Base-by-base conservation (phyloP, 129 eudicot species). In the Centella asiatica region DNA sequence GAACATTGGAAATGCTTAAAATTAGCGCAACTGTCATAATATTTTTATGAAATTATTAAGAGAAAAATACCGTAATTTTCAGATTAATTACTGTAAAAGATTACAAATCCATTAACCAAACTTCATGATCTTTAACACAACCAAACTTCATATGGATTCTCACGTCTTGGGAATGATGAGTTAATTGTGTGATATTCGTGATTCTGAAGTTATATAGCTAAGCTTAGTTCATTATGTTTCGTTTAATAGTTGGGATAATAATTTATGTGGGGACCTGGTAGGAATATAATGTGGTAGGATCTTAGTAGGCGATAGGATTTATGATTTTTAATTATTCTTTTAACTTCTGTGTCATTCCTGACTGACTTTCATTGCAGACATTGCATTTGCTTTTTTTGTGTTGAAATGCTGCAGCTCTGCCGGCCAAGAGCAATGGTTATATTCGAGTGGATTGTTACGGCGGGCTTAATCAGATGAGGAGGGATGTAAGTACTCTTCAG, bases 381-480 rank as follows among this genome's bases (percentile, higher is more conserved):
- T 74, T 85, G 87, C 78, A 40, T 80, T 61, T 79, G 86, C 76
- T n/a, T 75, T 88, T 78, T 77, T 64, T 81, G 70, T 83, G 82
- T 83, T 90, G 83, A 79, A 77, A 79, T 87, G 90, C 88, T 92
- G 90, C 96, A 92, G 96, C 90, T 82, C 83, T 87, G 57, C 95
- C 99, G 32, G 78, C 56, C 17, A 67, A 77, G 74, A 87, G 64
- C 62, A 92, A 87, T 92, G 99, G 99, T 51, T 92, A 84, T 67
- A 80, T 92, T 56, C 94, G 96, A 64, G 96, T 87, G 79, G 96
- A 92, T 87, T 92, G 99, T 81, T 92, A 84, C 74, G 96, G 96
- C 22, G 99, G 99, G 55, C 99, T 92, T 73, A 92, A 92, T 78
- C 99, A 92, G 60, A 81, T 87, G 99, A 87, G 99, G 78, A 78